Conservation (phyloP, 1,284 basidiomycete genomes). For the Calocybe gambosa region DNA sequence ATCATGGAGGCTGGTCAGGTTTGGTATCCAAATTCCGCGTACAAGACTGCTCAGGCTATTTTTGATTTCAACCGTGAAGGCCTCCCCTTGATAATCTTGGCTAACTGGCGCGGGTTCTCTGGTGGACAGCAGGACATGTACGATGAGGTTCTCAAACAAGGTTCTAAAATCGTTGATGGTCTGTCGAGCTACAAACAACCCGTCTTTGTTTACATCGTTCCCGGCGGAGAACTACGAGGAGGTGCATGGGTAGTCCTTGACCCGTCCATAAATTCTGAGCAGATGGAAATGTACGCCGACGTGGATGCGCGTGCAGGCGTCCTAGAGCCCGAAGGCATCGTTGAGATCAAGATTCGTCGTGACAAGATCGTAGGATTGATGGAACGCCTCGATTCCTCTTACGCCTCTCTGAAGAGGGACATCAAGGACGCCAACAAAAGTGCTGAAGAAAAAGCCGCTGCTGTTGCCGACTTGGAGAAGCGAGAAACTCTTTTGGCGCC, state of each 20-base stretch:
- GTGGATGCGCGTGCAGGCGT: constrained; percentile 95
- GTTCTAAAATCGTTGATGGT: constrained; percentile 97
- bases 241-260: constrained; percentile 99
- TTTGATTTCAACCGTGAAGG: constrained; percentile 98
- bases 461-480: constrained; percentile 62
- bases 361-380: constrained; percentile 89
- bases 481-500: constrained; percentile 85
- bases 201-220: constrained; percentile 98
- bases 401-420: constrained; percentile 76
- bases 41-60: constrained; percentile 99
- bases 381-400: constrained; percentile 88
- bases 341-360: constrained; percentile 90
- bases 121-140: constrained; percentile 99
- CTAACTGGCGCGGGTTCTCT: constrained; percentile 99
- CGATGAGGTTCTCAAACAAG: constrained; percentile 91
- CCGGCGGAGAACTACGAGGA: constrained; percentile 97
- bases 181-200: constrained; percentile 96
- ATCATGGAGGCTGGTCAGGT: constrained; percentile 99
- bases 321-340: constrained; percentile 94
- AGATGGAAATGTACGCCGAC: constrained; percentile 99
- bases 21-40: constrained; percentile 99
- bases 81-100: constrained; percentile 96
- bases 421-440: constrained; percentile 72
- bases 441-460: constrained; percentile 68
- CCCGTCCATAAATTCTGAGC: constrained; percentile 92